Evolutionary conservation across 352 stramenopile genomes (phyloP).

Genomic region (Albugo laibachii): DNA sequence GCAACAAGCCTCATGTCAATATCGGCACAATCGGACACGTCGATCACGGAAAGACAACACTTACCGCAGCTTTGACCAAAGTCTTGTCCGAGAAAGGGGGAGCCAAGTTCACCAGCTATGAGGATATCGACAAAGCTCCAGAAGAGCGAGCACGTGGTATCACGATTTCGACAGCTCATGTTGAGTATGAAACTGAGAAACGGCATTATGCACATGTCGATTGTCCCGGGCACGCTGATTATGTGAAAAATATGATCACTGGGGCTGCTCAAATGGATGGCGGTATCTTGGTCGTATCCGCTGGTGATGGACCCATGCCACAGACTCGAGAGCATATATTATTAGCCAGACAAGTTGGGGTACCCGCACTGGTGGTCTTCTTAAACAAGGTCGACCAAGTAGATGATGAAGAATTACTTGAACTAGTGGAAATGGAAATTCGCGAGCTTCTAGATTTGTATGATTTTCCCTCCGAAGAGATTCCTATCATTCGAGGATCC

Average conservation of each 20-base stretch:
- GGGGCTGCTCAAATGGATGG: conserved; percentile 93
- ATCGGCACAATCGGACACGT: conserved; percentile 97
- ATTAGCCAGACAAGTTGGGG: conserved; percentile 82
- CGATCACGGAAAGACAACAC: conserved; percentile 94
- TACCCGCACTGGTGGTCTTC: conserved; percentile 87
- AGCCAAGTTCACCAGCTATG: conserved; percentile 73
- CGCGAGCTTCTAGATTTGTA: conserved; percentile 90
- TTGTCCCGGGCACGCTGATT: conserved; percentile 92
- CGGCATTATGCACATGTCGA: conserved; percentile 94
- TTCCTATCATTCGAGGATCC: conserved; percentile 85
- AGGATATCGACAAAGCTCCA: conserved; percentile 92
- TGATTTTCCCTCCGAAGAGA: conserved; percentile 90
- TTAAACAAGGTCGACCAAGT: conserved; percentile 89
- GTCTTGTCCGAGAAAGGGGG: conserved; percentile 54
- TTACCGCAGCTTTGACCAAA: conserved; percentile 93
- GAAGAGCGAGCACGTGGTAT: conserved; percentile 92
- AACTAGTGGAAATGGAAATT: conserved; percentile 91
- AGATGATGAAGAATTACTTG: conserved; percentile 67
- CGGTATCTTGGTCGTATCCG: conserved; percentile 78
- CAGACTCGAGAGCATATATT: conserved; percentile 96
- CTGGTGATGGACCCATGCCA: conserved; percentile 88
- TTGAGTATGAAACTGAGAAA: conserved; percentile 86
- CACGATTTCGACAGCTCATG: conserved; percentile 70
- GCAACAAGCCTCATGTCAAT: conserved; percentile 91
- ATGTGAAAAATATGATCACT: conserved; percentile 99